These are phyloP conservation scores for Penicillium verhagenii DNA, from an alignment of 495 filamentous ascomycete genomes.

Conservation along the genomic window DNA sequence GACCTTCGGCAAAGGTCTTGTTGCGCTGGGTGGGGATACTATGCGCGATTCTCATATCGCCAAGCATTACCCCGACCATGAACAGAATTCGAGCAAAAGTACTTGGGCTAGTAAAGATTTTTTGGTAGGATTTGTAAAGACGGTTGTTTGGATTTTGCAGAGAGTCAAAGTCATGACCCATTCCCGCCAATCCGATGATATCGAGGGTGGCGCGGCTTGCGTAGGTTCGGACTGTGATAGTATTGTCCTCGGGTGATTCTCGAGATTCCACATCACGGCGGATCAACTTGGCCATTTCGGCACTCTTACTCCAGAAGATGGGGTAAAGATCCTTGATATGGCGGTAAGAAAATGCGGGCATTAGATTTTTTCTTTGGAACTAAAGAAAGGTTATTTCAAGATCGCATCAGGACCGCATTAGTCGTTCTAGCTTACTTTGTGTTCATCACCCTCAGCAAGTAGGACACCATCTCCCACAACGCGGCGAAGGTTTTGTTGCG, in stretches of 20 bases:
- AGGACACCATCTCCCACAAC: conserved; percentile 75
- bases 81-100: conserved; percentile 29
- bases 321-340: conserved; percentile 87
- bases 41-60: conserved; percentile 31
- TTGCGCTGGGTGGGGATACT: conserved; percentile 68
- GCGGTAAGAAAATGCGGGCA: conserved; percentile 81
- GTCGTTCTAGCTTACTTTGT: conserved; percentile 53
- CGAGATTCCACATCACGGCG: conserved; percentile 30
- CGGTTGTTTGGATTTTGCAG: conserved; percentile 61
- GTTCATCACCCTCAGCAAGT: conserved; percentile 82
- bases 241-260: conserved; percentile 25
- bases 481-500: conserved; percentile 57
- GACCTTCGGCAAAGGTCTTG: conserved; percentile 53
- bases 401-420: not conserved
- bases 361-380: conserved; percentile 71
- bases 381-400: conserved; percentile 4
- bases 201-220: conserved; percentile 75
- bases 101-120: conserved; percentile 32
- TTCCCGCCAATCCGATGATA: conserved; percentile 80
- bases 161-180: conserved; percentile 78
- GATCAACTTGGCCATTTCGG: conserved; percentile 46
- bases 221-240: conserved; percentile 63
- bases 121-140: conserved; percentile 64
- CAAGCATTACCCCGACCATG: conserved; percentile 42
- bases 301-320: conserved; percentile 74